A percentile compares a stretch with the other conserved stretches of the same genome.
phyloP scores from a whole-genome alignment of 2,329 filamentous ascomycete species.

The Lachnellula occidentalis region DNA sequence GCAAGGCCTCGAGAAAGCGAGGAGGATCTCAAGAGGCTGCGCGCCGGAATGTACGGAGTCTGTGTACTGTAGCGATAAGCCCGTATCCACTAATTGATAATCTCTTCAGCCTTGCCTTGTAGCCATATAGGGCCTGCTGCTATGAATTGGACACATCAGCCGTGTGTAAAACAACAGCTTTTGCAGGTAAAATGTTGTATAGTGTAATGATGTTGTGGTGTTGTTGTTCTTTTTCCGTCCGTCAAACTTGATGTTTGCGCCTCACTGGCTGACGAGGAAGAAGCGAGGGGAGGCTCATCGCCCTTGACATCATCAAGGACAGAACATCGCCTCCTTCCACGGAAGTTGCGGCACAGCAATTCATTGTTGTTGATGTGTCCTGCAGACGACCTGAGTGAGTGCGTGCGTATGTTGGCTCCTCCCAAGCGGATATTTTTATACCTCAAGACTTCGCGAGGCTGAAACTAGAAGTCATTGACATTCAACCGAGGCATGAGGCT shows the following conservation, averaged over 20 bases:
- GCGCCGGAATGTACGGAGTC: not conserved
- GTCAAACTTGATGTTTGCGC: too few species aligned
- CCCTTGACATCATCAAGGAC: too few species aligned
- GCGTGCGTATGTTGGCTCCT: too few species aligned
- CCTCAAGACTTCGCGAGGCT: not conserved
- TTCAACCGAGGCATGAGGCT: not conserved
- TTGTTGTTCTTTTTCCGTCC: too few species aligned
- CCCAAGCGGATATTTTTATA: not conserved
- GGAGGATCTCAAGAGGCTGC: not conserved
- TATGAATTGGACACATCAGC: not conserved
- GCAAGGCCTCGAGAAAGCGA: not conserved
- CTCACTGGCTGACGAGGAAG: too few species aligned
- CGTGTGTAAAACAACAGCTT: not conserved
- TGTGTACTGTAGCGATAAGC: not conserved
- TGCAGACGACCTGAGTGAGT: too few species aligned
- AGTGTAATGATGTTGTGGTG: too few species aligned
- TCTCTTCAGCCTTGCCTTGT: not conserved
- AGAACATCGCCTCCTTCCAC: too few species aligned
- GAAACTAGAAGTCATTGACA: not conserved
- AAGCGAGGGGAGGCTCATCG: too few species aligned
- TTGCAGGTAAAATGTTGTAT: not conserved
- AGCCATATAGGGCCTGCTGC: not conserved
- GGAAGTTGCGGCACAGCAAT: too few species aligned
- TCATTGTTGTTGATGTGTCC: too few species aligned
- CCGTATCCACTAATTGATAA: not conserved